Conservation (phyloP, 2,329 filamentous ascomycete genomes). For the Cercospora zeina region DNA sequence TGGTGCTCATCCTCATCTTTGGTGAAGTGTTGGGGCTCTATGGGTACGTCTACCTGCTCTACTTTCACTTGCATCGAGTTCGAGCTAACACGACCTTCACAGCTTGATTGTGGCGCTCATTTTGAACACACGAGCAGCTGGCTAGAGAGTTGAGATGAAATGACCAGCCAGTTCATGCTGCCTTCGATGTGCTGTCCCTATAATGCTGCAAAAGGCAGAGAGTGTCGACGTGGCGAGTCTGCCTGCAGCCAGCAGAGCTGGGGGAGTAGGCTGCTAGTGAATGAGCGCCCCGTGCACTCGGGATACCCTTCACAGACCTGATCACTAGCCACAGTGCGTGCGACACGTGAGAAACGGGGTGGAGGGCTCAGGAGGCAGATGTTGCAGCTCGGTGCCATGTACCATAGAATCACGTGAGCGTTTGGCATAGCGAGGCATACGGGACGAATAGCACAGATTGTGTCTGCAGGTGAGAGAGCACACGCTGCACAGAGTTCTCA, state of each 20-base stretch:
- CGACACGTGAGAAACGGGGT: neutral
- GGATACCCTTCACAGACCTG: conserved; percentile 10
- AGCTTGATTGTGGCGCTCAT: conserved; percentile 92
- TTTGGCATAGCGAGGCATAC: conserved; percentile 12
- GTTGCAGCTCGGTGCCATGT: conserved; percentile 2
- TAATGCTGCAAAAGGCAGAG: neutral
- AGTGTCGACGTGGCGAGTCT: conserved; percentile 5
- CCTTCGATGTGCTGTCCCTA: neutral
- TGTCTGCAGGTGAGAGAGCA: neutral
- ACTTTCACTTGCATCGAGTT: neutral
- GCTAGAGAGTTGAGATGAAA: conserved; percentile 21
- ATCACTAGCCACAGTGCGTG: conserved; percentile 15
- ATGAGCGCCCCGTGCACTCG: conserved; percentile 5
- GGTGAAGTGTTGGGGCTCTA: conserved; percentile 96
- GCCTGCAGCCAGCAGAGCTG: conserved; percentile 12
- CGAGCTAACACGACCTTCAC: conserved; percentile 1
- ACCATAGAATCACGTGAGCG: neutral
- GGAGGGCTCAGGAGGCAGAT: conserved; percentile 5
- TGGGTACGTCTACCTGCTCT: conserved; percentile 62
- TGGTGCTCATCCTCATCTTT: conserved; percentile 98
- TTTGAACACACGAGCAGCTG: conserved; percentile 66
- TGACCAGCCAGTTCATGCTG: neutral
- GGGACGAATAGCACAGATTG: neutral
- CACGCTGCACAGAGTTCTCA: neutral
- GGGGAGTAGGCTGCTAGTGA: conserved; percentile 7